Base-by-base conservation (phyloP, 495 filamentous ascomycete species). In the Melanomma pulvis-pyrius region DNA sequence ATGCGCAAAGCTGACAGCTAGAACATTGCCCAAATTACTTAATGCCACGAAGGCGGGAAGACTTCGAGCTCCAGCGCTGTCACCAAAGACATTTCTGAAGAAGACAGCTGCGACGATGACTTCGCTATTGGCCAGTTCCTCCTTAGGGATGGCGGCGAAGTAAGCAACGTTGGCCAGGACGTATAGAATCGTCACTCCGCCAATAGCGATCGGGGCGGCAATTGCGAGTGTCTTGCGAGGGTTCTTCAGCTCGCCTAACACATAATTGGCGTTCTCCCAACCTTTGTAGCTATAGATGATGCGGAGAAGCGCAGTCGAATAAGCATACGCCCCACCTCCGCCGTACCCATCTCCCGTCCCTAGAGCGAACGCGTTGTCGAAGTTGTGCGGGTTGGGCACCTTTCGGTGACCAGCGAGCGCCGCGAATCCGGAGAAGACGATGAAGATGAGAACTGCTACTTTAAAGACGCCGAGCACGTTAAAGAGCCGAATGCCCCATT, bases 391-490 rank as follows among this genome's bases (percentile, higher is more conserved):
- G 21, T 70, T 58, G 15, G 74, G 54, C 30, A 70, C 62, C 21
- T 54, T 56, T 17, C 56, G 55, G 47, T 70, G 68, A 12, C 68
- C 68, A 34, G 63, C 62, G 6, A 70, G 54, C 25, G 68, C 68
- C 12, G 68, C 69, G 74, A 87, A 89, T 1, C 88, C 87, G 28
- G 81, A 78, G 36, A 88, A 82, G 28, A 89, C 80, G 63, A 91
- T 88, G 71, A 90, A 82, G 15, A 88, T 39, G 25, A 91, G 82
- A 61, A 91, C 82, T 28, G 85, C 71, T 26, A 91, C 81, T 68
- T 92, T 92, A 77, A 90, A 81, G 24, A 84, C 69, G 17, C 87
- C 89, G 5, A 92, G 80, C 1, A 86, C 56, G 73, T 90, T 90
- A 48, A 86, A 82, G 1, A 91, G 78, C 11, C 84, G 81, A 60